These are phyloP conservation scores for Asterionellopsis glacialis DNA, from an alignment of 108 stramenopile genomes.

Conservation along the genomic window DNA sequence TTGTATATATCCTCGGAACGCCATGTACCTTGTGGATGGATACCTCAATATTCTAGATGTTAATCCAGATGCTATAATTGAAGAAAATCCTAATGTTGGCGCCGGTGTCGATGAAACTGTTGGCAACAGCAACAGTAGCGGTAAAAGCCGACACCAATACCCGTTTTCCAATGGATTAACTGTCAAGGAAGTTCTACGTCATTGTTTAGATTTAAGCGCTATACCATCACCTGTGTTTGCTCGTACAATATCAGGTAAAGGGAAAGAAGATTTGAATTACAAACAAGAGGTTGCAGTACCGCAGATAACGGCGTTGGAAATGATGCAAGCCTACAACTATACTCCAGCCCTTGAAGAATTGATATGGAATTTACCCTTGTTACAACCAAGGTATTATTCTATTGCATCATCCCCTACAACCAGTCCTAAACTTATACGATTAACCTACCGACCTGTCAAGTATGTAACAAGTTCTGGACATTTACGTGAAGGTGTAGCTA, in stretches of 20 bases:
- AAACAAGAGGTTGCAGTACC: slow-evolving; percentile 47
- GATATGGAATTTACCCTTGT: slow-evolving; percentile 41
- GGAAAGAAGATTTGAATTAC: slow-evolving; percentile 50
- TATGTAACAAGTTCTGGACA: slow-evolving; percentile 37
- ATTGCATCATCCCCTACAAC: slow-evolving; percentile 48
- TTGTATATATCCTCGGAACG: slow-evolving; percentile 60
- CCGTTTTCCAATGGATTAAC: slow-evolving; percentile 52
- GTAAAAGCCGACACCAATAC: slow-evolving; percentile 18
- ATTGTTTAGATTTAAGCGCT: slow-evolving; percentile 57
- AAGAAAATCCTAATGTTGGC: background rate
- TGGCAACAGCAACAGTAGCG: slow-evolving; percentile 1
- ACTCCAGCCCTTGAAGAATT: slow-evolving; percentile 46
- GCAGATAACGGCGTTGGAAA: slow-evolving; percentile 51
- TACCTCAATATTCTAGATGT: slow-evolving; percentile 44
- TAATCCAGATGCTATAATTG: slow-evolving; percentile 43
- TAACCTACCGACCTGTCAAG: slow-evolving; percentile 58
- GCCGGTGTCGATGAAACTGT: slow-evolving; percentile 1
- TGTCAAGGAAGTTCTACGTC: slow-evolving; percentile 52
- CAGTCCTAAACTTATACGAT: slow-evolving; percentile 29
- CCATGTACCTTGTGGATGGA: slow-evolving; percentile 39
- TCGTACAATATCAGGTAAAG: slow-evolving; percentile 26
- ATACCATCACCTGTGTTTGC: slow-evolving; percentile 52
- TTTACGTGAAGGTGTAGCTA: slow-evolving; percentile 51
- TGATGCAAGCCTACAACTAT: slow-evolving; percentile 14
- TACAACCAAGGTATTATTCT: slow-evolving; percentile 68